Percentiles rank a stretch among this genome's conserved stretches.
Conservation (phyloP, 345 rosid genomes). For the Hibiscus mutabilis region DNA sequence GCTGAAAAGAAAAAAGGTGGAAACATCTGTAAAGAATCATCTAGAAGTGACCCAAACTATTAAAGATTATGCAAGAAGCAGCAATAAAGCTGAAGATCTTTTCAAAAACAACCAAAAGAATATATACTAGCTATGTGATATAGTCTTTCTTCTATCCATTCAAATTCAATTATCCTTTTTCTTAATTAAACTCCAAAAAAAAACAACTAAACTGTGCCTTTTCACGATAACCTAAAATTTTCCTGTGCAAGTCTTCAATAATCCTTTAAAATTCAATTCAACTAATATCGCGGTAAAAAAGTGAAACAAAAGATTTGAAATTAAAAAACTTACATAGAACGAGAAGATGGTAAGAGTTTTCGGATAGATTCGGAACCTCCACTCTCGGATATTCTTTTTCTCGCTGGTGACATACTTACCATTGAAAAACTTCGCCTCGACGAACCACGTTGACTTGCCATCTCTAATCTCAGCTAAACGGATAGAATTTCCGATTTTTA, state of each 20-base stretch:
- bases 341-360: slow-evolving; percentile 52
- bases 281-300: not conserved
- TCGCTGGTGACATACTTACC: slow-evolving; percentile 37
- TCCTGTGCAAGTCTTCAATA: not conserved
- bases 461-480: slow-evolving; percentile 14
- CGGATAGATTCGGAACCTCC: slow-evolving; percentile 48
- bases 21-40: no score
- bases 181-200: not conserved
- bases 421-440: slow-evolving; percentile 58
- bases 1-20: no score
- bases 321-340: slow-evolving; percentile 37
- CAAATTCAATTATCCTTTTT: not conserved
- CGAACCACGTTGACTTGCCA: slow-evolving; percentile 75
- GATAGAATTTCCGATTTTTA: not conserved
- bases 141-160: not conserved
- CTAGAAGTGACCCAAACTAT: no score
- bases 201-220: not conserved
- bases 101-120: not conserved
- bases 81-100: not conserved
- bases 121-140: not conserved
- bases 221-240: not conserved
- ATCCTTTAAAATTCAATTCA: not conserved
- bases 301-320: not conserved
- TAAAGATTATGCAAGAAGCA: no score
- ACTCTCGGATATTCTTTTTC: slow-evolving; percentile 49